Evolutionary conservation across 306 rosid genomes (phyloP).

Genomic region (Ceratonia siliqua): DNA sequence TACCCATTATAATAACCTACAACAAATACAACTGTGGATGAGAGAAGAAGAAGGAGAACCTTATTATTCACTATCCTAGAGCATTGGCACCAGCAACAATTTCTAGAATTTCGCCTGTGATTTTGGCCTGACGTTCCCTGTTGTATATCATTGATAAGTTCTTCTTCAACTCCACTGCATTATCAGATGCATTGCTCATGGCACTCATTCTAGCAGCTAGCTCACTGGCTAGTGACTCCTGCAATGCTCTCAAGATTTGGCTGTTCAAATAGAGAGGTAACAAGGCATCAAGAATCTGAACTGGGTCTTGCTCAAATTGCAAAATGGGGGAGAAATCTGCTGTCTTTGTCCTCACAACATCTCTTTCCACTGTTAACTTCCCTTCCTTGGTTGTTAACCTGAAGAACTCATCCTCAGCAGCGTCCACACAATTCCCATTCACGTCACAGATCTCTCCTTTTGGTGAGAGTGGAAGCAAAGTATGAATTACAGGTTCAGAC

Average conservation of each 20-base stretch:
- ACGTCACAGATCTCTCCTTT: constrained; percentile 73
- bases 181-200: constrained; percentile 68
- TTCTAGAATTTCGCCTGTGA: constrained; percentile 77
- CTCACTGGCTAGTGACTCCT: constrained; percentile 75
- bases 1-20: constrained; percentile 16
- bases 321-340: constrained; percentile 57
- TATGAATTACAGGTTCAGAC: constrained; percentile 67
- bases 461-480: constrained; percentile 71
- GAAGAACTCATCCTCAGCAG: constrained; percentile 71
- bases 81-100: constrained; percentile 74
- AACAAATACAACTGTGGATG: not conserved
- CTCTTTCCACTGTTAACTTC: constrained; percentile 67
- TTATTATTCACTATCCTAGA: constrained; percentile 12
- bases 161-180: constrained; percentile 62
- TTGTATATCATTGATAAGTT: constrained; percentile 48
- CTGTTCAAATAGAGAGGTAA: constrained; percentile 70
- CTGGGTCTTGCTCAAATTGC: constrained; percentile 78
- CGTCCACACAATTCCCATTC: constrained; percentile 67
- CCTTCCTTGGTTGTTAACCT: constrained; percentile 71
- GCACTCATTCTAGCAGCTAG: constrained; percentile 79
- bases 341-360: constrained; percentile 45
- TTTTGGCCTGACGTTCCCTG: constrained; percentile 72
- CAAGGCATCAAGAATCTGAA: constrained; percentile 74
- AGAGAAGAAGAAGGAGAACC: too few species aligned
- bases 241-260: constrained; percentile 70